Percentiles rank a stretch among this genome's conserved stretches.
Evolutionary conservation across 129 eudicot genomes (phyloP).

Genomic region (Escallonia herrerae): DNA sequence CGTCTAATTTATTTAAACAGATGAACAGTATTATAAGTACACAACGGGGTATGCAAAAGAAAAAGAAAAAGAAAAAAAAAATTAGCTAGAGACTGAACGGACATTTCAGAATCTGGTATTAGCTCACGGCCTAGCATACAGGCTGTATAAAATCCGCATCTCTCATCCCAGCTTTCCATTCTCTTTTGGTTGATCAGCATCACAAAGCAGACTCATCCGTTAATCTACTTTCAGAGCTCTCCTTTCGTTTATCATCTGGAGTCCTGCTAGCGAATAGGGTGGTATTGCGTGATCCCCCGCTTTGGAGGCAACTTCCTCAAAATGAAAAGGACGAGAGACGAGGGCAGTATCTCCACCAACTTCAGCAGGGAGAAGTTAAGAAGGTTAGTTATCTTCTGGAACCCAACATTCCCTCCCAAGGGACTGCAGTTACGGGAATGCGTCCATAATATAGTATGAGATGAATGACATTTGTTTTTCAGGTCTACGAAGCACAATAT

Average conservation of each 20-base stretch:
- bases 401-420: background rate
- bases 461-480: too few species aligned
- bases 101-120: background rate
- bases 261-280: constrained; percentile 50
- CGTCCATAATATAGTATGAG: too few species aligned
- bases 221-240: background rate
- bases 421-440: too few species aligned
- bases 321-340: constrained; percentile 70
- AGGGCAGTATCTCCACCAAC: constrained; percentile 91
- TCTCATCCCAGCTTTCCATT: background rate
- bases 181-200: background rate
- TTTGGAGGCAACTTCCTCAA: constrained; percentile 89
- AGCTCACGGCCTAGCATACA: background rate
- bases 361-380: constrained; percentile 3
- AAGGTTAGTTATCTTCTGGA: background rate
- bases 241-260: background rate
- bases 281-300: constrained; percentile 70
- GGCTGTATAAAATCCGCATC: background rate
- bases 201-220: background rate
- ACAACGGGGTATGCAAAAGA: too few species aligned
- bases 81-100: too few species aligned
- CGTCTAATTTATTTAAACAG: too few species aligned
- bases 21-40: too few species aligned
- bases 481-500: too few species aligned
- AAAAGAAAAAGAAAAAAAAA: too few species aligned